A percentile compares a stretch with the other conserved stretches of the same genome.
phyloP scores from a whole-genome alignment of 2,329 filamentous ascomycete genomes.

The Epichloe elymi region DNA sequence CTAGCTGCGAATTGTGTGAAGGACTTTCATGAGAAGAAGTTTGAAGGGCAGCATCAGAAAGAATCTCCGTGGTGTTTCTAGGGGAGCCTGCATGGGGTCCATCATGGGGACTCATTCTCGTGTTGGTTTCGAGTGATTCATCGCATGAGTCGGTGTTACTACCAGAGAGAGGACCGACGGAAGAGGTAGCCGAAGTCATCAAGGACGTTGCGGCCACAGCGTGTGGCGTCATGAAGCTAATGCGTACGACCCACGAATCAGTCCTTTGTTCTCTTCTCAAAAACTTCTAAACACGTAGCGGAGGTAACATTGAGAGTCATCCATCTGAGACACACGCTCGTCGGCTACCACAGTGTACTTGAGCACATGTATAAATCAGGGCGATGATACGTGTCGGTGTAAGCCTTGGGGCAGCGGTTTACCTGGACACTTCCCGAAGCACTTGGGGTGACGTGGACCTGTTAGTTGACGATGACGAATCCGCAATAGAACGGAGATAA shows the following conservation, averaged over 20 bases:
- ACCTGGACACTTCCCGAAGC: neutral
- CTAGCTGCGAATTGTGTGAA: neutral
- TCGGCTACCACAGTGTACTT: neutral
- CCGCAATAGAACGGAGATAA: neutral
- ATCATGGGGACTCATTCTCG: neutral
- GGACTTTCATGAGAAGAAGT: neutral
- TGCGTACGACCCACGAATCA: neutral
- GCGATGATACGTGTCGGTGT: neutral
- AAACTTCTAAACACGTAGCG: neutral
- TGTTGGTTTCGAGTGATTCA: neutral
- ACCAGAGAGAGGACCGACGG: neutral
- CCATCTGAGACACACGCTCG: neutral
- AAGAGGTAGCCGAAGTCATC: conserved; percentile 4
- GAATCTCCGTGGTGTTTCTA: conserved; percentile 9
- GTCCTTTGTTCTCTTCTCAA: neutral
- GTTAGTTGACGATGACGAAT: neutral
- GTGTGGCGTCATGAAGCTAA: neutral
- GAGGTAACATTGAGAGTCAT: neutral
- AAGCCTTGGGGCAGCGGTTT: neutral
- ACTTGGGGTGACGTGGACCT: neutral
- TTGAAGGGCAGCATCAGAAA: conserved; percentile 7
- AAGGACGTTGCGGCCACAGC: neutral
- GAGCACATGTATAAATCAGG: neutral
- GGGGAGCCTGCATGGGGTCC: neutral
- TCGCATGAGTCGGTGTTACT: conserved; percentile 6